A percentile compares a stretch with the other conserved stretches of the same genome.
phyloP scores from a whole-genome alignment of 2,329 filamentous ascomycete genomes.

The Plenodomus tracheiphilus region DNA sequence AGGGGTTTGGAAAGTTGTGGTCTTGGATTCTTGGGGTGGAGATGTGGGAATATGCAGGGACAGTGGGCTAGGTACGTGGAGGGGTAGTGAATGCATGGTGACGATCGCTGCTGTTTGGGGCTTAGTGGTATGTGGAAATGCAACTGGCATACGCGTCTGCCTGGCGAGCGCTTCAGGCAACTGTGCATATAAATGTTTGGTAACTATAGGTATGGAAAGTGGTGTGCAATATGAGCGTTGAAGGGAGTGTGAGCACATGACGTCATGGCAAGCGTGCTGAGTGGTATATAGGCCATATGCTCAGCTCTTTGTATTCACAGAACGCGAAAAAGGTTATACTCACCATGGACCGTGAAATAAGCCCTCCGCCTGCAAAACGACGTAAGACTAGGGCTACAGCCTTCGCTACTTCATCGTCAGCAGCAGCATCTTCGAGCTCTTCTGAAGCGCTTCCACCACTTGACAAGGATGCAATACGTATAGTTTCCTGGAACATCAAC shows the following conservation, averaged over 20 bases:
- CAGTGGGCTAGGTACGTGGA: slow-evolving; percentile 5
- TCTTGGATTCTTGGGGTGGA: background rate
- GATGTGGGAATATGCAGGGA: background rate
- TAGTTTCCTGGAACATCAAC: slow-evolving; percentile 56
- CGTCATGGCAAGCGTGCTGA: background rate
- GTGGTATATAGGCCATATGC: background rate
- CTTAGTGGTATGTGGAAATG: slow-evolving; percentile 5
- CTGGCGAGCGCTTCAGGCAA: no score
- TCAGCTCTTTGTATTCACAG: background rate
- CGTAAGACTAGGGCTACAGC: slow-evolving; percentile 11
- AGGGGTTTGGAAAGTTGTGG: background rate
- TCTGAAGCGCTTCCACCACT: slow-evolving; percentile 6
- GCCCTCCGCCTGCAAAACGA: slow-evolving; percentile 29
- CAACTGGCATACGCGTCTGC: slow-evolving; percentile 2
- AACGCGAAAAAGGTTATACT: background rate
- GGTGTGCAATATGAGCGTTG: background rate
- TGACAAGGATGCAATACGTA: slow-evolving; percentile 27
- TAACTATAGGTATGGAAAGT: background rate
- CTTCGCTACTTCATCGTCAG: background rate
- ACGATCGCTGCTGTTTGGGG: slow-evolving; percentile 14
- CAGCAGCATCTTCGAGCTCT: background rate
- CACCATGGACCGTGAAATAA: slow-evolving; percentile 27
- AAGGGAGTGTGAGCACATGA: background rate
- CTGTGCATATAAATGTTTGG: no score
- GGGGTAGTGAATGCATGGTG: slow-evolving; percentile 28